Evolutionary conservation across 2,329 filamentous ascomycete species (phyloP), one percentile per base, ranked within the genome.

Genomic region (Pyrenochaeta sp.): DNA sequence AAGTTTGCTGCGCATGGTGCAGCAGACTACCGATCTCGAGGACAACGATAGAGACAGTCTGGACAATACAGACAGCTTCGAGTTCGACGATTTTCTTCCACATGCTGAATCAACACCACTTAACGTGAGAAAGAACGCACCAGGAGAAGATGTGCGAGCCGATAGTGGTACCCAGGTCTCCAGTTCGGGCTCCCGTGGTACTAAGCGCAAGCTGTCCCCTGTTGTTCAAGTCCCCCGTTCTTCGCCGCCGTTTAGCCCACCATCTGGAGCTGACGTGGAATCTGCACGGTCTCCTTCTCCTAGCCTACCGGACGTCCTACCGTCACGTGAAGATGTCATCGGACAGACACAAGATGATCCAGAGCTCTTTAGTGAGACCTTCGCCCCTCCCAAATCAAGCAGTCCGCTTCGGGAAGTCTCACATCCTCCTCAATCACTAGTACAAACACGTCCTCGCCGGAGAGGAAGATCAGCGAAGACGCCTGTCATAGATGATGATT

Each of bases 61-160:
- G 76, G 66, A 85, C 75, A 48, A 81, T 72, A 68, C 69, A 15
- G 69, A 64, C 46, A 68, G 73, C 24, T 65, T 74, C n/a, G 72
- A 74, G 48, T 67, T 74, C 19, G 72, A 75, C 46, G 71, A 74
- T 64, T 89, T 86, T 69, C 83, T 80, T 50, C 89, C 84, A 0
- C 88, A 91, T 55, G 88, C 87, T 28, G 88, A 90, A 77, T 89
- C 88, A 15, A 91, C 90, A 6, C 89, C 89, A 3, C 69, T 90
- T 27, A 84, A 86, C 56, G 76, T 83, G 22, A 62, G 65, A 19
- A 72, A 69, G 24, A 62, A 75, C 80, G 43, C 40, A 13, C 56
- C 61, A 8, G 67, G 64, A 25, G 65, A 68, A n/a, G 66, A 66
- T 39, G 54, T 55, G 13, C 55, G 62, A 27, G 69, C 72, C 43